These are phyloP conservation scores for Achaetomiella virescens DNA, from an alignment of 495 filamentous ascomycete genomes.

Conservation along the genomic window DNA sequence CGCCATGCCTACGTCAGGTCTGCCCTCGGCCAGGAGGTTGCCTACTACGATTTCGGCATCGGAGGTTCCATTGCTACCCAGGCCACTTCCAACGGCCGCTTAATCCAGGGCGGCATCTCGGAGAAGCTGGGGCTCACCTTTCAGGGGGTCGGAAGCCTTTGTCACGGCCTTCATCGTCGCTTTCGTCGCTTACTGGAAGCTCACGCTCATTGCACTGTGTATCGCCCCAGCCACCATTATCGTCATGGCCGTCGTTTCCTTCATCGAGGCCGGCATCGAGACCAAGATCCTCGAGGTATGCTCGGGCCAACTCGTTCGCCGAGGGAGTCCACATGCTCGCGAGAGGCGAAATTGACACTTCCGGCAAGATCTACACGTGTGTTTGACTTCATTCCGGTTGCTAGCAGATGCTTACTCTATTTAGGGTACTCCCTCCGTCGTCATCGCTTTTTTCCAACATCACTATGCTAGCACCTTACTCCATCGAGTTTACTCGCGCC, in stretches of 20 bases:
- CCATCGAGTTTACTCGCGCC: slow-evolving; percentile 65
- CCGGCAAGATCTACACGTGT: slow-evolving; percentile 53
- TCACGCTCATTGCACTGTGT: slow-evolving; percentile 75
- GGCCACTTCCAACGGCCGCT: slow-evolving; percentile 79
- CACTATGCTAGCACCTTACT: slow-evolving; percentile 77
- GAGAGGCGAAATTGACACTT: slow-evolving; percentile 49
- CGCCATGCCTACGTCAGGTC: slow-evolving; percentile 32
- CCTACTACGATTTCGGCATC: slow-evolving; percentile 78
- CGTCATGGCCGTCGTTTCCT: slow-evolving; percentile 61
- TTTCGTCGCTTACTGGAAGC: slow-evolving; percentile 76
- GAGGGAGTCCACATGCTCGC: slow-evolving; percentile 78
- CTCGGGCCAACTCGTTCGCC: slow-evolving; percentile 71
- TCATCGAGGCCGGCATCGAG: slow-evolving; percentile 66
- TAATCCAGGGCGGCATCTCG: slow-evolving; percentile 77
- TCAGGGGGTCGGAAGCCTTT: slow-evolving; percentile 66
- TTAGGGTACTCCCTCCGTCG: slow-evolving; percentile 62
- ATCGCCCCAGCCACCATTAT: slow-evolving; percentile 62
- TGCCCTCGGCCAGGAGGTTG: slow-evolving; percentile 49
- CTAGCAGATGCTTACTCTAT: neutral
- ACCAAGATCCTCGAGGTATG: slow-evolving; percentile 64
- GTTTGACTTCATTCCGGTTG: neutral
- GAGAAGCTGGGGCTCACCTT: slow-evolving; percentile 76
- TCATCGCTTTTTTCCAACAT: slow-evolving; percentile 82
- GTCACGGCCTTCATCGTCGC: slow-evolving; percentile 79
- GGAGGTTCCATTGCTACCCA: slow-evolving; percentile 83